Percentiles rank a stretch among this genome's conserved stretches.
phyloP scores from a whole-genome alignment of 305 asterid species.

The Fraxinus angustifolia region DNA sequence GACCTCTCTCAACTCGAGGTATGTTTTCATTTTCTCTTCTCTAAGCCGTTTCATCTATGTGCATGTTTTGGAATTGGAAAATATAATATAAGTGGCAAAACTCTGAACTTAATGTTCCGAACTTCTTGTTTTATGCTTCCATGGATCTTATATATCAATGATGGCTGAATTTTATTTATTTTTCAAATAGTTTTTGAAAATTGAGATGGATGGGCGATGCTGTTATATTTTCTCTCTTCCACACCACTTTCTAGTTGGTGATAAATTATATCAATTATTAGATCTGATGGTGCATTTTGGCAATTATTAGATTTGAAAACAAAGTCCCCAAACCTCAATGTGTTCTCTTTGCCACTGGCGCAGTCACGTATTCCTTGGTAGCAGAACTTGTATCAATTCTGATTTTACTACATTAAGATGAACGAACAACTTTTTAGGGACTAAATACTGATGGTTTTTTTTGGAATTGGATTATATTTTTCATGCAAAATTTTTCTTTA shows the following conservation, averaged over 20 bases:
- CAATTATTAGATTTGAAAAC: neutral
- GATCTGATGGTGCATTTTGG: neutral
- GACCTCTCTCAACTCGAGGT: slow-evolving; percentile 51
- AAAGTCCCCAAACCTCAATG: neutral
- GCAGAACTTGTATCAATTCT: neutral
- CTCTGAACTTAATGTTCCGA: neutral
- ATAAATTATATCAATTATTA: neutral
- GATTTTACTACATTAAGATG: neutral
- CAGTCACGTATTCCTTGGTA: neutral
- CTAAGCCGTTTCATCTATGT: neutral
- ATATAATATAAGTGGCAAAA: neutral
- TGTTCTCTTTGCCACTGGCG: neutral
- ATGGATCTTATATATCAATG: neutral
- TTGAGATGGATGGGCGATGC: neutral
- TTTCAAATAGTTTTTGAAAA: neutral
- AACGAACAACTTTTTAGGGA: neutral
- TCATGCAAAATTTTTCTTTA: neutral
- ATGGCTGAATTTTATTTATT: neutral
- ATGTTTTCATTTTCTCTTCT: slow-evolving; percentile 1
- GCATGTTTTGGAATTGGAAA: neutral
- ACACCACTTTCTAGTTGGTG: neutral
- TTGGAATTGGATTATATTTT: neutral
- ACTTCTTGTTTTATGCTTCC: neutral
- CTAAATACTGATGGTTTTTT: neutral
- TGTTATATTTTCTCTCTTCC: neutral